phyloP scores from a whole-genome alignment of 768 basidiomycete species.

The Panaeolus papilionaceus region DNA sequence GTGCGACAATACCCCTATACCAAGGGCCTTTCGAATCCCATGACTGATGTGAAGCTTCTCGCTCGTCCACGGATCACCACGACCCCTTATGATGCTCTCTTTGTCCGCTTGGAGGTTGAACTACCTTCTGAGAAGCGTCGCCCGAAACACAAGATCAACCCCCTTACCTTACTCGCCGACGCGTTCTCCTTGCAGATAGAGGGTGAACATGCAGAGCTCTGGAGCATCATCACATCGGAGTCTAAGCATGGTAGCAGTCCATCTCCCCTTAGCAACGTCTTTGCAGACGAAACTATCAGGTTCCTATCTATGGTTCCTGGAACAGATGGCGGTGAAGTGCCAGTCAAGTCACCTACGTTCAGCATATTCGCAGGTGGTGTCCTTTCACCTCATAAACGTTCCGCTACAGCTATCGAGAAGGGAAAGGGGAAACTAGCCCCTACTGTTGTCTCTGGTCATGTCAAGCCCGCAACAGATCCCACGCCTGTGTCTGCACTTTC shows the following conservation, averaged over 20 bases:
- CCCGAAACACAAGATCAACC: conserved; percentile 47
- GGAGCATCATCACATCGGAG: conserved; percentile 59
- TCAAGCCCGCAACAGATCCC: conserved; percentile 38
- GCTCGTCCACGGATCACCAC: conserved; percentile 75
- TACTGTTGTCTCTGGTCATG: conserved; percentile 29
- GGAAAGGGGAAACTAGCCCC: conserved; percentile 25
- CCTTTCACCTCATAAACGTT: conserved; percentile 36
- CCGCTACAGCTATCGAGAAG: conserved; percentile 35
- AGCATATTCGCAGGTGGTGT: conserved; percentile 35
- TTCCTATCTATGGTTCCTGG: conserved; percentile 58
- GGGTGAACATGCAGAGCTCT: conserved; percentile 47
- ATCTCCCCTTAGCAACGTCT: conserved; percentile 56
- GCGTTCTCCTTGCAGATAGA: conserved; percentile 56
- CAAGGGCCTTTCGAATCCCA: conserved; percentile 38
- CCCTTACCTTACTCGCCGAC: conserved; percentile 65
- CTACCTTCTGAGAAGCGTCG: conserved; percentile 45
- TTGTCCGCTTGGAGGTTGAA: conserved; percentile 69
- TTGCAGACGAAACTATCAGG: conserved; percentile 73
- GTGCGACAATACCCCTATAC: conserved; percentile 73
- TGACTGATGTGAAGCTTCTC: conserved; percentile 48
- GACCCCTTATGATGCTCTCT: conserved; percentile 64
- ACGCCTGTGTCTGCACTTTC: conserved; percentile 37
- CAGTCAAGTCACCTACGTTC: conserved; percentile 38
- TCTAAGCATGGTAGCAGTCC: conserved; percentile 39
- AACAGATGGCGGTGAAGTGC: conserved; percentile 30